Base-by-base conservation (phyloP, 257 asterid genomes). In the Salvia splendens region DNA sequence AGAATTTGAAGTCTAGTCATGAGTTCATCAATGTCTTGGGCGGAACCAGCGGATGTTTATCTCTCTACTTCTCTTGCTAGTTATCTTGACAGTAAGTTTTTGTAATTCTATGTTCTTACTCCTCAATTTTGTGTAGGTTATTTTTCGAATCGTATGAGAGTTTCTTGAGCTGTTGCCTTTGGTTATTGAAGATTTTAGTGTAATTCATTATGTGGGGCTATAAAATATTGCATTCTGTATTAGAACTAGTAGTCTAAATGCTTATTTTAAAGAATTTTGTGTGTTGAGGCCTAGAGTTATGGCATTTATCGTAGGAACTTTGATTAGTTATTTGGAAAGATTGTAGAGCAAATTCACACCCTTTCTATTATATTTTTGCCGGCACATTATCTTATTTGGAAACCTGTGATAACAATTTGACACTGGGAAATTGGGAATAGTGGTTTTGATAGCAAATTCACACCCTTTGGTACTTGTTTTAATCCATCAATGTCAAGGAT, bases 21-120 rank as follows among this genome's bases (percentile, higher is more conserved):
- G 78, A 76, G 77, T 56, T 73, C 81, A 69, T 59, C 86, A 68
- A 92, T 89, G 98, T 87, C 96, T 80, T 92, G 96, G 96, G 95
- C 95, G 38, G 87, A 93, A 36, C 92, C 98, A 60, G 98, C 87
- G 70, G 98, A 92, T 76, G 80, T 89, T 63, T 80, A 82, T 78
- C 96, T 87, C 45, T 92, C 98, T 50, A 92, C 98, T 55, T 92
- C 98, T 77, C 98, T 92, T 73, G 98, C 98, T 65, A 85, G 95
- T 76, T 92, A 92, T 80, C 98, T 92, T 51, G 98, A 92, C 79
- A 92, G 98, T 92, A 78, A 84, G 94, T 71, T 61, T 17, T 12
- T 48, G 14, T 20, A 48, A 14, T 62, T 69, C 24, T 1, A 41
- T 30, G 9, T 57, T 10, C 15, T 46, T 48, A 64, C 47, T 45